phyloP scores from a whole-genome alignment of 2,329 filamentous ascomycete genomes.

The Coniochaeta sp. region DNA sequence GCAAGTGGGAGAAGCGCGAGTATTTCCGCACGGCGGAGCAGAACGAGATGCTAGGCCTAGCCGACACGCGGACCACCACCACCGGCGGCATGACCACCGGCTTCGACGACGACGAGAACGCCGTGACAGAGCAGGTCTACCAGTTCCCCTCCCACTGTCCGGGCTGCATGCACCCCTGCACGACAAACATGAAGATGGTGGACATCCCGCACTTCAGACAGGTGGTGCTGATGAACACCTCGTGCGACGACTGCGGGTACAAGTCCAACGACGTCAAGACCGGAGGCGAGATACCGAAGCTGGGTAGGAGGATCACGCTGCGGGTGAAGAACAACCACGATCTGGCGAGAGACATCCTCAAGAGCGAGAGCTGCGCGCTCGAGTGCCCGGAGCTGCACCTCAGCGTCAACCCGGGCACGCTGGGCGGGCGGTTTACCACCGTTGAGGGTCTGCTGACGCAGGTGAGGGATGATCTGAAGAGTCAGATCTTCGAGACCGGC shows the following conservation, averaged over 20 bases:
- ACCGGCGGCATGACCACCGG: slow-evolving; percentile 51
- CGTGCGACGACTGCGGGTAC: slow-evolving; percentile 88
- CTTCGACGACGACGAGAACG: slow-evolving; percentile 58
- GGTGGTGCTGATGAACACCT: slow-evolving; percentile 90
- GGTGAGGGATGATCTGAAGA: slow-evolving; percentile 80
- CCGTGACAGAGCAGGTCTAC: slow-evolving; percentile 88
- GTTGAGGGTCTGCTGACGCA: slow-evolving; percentile 91
- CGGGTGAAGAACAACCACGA: slow-evolving; percentile 63
- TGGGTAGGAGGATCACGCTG: slow-evolving; percentile 77
- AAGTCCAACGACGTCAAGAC: slow-evolving; percentile 97
- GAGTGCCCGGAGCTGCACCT: slow-evolving; percentile 82
- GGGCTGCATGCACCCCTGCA: slow-evolving; percentile 77
- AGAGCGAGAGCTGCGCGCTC: slow-evolving; percentile 86
- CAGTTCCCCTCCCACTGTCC: slow-evolving; percentile 88
- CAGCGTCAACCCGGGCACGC: slow-evolving; percentile 83
- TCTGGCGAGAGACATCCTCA: slow-evolving; percentile 86
- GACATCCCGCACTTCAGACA: slow-evolving; percentile 98
- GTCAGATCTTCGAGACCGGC: slow-evolving; percentile 74
- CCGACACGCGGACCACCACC: slow-evolving; percentile 17
- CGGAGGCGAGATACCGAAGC: slow-evolving; percentile 81
- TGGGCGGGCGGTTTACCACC: slow-evolving; percentile 94
- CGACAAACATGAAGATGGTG: slow-evolving; percentile 97
- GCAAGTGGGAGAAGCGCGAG: slow-evolving; percentile 83
- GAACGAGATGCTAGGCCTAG: slow-evolving; percentile 75
- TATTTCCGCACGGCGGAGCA: slow-evolving; percentile 78